Evolutionary conservation across 768 basidiomycete genomes (phyloP).

Genomic region (Agrocybe pediades): DNA sequence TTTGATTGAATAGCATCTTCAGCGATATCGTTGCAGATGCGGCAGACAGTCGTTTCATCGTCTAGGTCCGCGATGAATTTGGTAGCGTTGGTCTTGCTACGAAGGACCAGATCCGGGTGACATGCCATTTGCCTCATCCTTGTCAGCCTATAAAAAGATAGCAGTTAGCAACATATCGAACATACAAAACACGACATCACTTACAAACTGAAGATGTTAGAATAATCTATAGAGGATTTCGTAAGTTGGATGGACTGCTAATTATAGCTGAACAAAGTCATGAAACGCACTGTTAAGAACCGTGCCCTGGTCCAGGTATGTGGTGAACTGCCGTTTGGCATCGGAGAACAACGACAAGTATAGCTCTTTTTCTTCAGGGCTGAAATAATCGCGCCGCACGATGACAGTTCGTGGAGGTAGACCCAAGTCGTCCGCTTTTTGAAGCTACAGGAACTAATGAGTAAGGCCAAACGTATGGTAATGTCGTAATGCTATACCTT

Average conservation of each 20-base stretch:
- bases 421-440: constrained; percentile 95
- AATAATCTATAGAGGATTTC: constrained; percentile 60
- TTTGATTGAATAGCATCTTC: constrained; percentile 96
- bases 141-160: constrained; percentile 62
- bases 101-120: constrained; percentile 91
- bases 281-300: constrained; percentile 91
- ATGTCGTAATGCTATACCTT: constrained; percentile 47
- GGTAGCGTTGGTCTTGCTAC: constrained; percentile 77
- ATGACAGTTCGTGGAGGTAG: constrained; percentile 90
- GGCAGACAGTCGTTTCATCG: constrained; percentile 83
- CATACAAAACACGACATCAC: constrained; percentile 18
- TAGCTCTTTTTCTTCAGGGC: constrained; percentile 94
- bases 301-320: constrained; percentile 89
- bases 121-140: constrained; percentile 97
- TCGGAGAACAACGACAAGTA: constrained; percentile 91
- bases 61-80: constrained; percentile 58
- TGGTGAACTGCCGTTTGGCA: constrained; percentile 89
- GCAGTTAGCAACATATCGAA: background rate
- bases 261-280: too few relatives aligned
- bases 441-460: constrained; percentile 56
- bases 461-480: background rate
- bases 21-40: constrained; percentile 95
- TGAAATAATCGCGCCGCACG: constrained; percentile 90
- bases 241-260: background rate
- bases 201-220: constrained; percentile 84